Evolutionary conservation across 139 green algal genomes (phyloP), one percentile per base, ranked within the genome.

Genomic region (Prasinococcaceae sp.): DNA sequence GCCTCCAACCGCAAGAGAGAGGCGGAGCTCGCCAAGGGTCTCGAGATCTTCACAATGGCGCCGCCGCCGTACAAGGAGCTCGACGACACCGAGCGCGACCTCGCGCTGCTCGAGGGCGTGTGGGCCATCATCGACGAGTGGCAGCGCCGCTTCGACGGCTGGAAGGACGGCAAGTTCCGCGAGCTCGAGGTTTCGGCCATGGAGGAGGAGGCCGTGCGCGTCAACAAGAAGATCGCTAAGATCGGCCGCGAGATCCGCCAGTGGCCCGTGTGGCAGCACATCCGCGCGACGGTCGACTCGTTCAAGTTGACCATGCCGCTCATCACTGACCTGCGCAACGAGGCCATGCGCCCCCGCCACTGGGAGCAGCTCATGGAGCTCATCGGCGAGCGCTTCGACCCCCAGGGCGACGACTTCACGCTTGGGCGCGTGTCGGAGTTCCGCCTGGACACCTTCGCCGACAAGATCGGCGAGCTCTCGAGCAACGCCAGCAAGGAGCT

Each of bases 281-380:
- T 86, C 29, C 79, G 79, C 50, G 79, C 86, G 23, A 79, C 53
- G 6, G 64, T 90, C 19, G 83, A 90, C 30, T 61, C 77, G n/a
- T 93, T 93, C 79, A 90, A 90, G 73, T 66, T 65, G 47, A 93
- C 81, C 16, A 84, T 90, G 83, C 83, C 81, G 3, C 74, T 93
- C 43, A 82, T 93, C 61, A 82, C 76, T 8, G 79, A 93, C 68
- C 63, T 93, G 63, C 65, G 81, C 16, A 93, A 86, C 72, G 70
- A 70, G 2, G 79, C 79, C 26, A 83, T 93, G 76, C 70, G 83
- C 2, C 42, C 66, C 19, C 70, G 83, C 2, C 83, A 93, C 55
- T 93, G 83, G 83, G 58, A 80, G 39, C 47, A 76, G 30, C 72
- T 94, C 36, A 83, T 84, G 78, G 73, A 79, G 26, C 45, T 50